A percentile compares a stretch with the other conserved stretches of the same genome.
These are phyloP conservation scores for Gossypium australe DNA, from an alignment of 345 rosid genomes.

Conservation along the genomic window DNA sequence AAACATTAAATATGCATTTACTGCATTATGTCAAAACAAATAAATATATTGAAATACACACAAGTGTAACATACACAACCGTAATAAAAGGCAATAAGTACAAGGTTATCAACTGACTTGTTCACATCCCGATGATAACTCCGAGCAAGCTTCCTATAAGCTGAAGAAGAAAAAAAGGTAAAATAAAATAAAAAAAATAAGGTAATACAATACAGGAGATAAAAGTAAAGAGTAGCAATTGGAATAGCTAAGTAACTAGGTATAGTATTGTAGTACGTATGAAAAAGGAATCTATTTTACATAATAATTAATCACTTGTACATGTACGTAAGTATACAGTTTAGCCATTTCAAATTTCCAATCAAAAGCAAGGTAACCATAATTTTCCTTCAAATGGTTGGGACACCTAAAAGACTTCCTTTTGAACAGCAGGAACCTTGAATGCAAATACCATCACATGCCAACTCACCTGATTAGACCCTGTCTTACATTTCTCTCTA, in stretches of 20 bases:
- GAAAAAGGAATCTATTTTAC: conserved; percentile 1
- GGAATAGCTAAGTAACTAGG: conserved; percentile 1
- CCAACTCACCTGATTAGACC: background rate
- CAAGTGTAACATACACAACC: background rate
- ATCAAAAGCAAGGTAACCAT: background rate
- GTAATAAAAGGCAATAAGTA: background rate
- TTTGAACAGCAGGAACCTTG: background rate
- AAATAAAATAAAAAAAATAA: background rate
- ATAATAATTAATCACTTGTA: background rate
- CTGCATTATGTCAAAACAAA: background rate
- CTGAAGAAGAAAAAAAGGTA: conserved; percentile 35
- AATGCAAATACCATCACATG: background rate
- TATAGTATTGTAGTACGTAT: background rate
- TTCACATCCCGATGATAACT: conserved; percentile 95
- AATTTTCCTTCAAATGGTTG: background rate
- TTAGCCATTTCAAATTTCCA: background rate
- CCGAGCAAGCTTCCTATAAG: conserved; percentile 96
- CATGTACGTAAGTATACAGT: background rate
- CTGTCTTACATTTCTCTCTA: background rate
- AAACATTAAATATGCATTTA: background rate
- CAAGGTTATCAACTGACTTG: conserved; percentile 51
- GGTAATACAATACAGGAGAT: background rate
- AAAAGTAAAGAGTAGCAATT: background rate
- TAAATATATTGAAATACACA: background rate
- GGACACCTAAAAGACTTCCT: background rate